A percentile compares a stretch with the other conserved stretches of the same genome.
phyloP scores from a whole-genome alignment of 192 early-diverging fungal genomes.

The Umbelopsis ramanniana region DNA sequence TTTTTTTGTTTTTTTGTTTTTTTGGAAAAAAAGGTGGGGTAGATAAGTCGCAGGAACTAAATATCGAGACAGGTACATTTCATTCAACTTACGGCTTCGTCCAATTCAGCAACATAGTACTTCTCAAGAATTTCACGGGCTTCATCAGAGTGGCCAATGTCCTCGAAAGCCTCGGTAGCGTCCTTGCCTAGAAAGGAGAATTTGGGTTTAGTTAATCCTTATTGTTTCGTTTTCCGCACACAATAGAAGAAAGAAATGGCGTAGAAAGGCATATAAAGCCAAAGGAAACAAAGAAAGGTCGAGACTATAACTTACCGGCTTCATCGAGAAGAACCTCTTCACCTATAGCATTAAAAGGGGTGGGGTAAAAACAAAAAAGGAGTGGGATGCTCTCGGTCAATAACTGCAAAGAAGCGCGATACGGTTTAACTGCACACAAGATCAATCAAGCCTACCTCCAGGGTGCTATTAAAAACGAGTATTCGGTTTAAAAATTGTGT shows the following conservation, averaged over 20 bases:
- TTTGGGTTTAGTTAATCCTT: not conserved
- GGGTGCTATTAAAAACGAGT: conserved; percentile 69
- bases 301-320: conserved; percentile 36
- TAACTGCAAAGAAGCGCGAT: not conserved
- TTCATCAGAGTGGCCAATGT: conserved; percentile 95
- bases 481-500: not conserved
- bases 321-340: conserved; percentile 93
- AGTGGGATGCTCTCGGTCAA: not conserved
- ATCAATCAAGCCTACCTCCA: conserved; percentile 57
- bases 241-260: not conserved
- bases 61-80: not conserved
- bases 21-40: not conserved
- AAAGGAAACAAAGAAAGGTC: too few species aligned
- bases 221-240: not conserved
- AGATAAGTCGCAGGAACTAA: not conserved
- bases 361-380: not conserved
- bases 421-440: not conserved
- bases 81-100: conserved; percentile 32
- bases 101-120: conserved; percentile 41
- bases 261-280: too few species aligned
- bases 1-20: not conserved
- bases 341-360: conserved; percentile 37
- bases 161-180: conserved; percentile 91
- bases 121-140: conserved; percentile 77
- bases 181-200: conserved; percentile 65